phyloP scores from a whole-genome alignment of 2,329 filamentous ascomycete genomes.

The Xylaria multiplex region DNA sequence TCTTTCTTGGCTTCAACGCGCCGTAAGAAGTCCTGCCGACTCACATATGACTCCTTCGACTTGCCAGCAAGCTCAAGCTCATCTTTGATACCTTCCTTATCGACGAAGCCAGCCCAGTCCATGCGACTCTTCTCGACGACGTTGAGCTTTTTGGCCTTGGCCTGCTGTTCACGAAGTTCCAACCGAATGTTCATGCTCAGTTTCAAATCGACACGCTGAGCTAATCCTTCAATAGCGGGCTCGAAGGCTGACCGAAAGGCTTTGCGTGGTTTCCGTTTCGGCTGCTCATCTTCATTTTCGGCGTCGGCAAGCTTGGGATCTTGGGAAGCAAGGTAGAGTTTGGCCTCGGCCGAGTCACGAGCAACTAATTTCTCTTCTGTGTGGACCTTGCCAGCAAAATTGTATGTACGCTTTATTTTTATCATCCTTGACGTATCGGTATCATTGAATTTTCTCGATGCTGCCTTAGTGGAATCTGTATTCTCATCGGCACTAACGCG shows the following conservation, averaged over 20 bases:
- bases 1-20: constrained; percentile 71
- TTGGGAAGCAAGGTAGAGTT: constrained; percentile 68
- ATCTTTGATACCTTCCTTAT: constrained; percentile 76
- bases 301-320: constrained; percentile 47
- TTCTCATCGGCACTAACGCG: constrained; percentile 22
- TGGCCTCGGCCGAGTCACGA: constrained; percentile 72
- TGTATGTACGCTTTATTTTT: constrained; percentile 76
- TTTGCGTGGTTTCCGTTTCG: constrained; percentile 60
- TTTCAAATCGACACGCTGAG: constrained; percentile 65
- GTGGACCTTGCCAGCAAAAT: constrained; percentile 77
- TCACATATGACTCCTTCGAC: constrained; percentile 71
- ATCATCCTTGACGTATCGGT: constrained; percentile 56
- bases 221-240: constrained; percentile 58
- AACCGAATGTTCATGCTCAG: constrained; percentile 63
- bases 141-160: constrained; percentile 72
- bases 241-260: constrained; percentile 73
- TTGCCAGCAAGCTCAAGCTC: constrained; percentile 72
- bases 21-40: constrained; percentile 71
- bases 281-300: constrained; percentile 45
- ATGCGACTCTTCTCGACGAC: constrained; percentile 77
- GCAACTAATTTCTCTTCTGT: constrained; percentile 77
- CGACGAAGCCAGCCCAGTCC: constrained; percentile 78
- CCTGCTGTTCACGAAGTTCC: constrained; percentile 58
- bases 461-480: constrained; percentile 32
- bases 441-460: constrained; percentile 35